Conservation (phyloP, 305 asterid genomes). For the Fraxinus ornus region DNA sequence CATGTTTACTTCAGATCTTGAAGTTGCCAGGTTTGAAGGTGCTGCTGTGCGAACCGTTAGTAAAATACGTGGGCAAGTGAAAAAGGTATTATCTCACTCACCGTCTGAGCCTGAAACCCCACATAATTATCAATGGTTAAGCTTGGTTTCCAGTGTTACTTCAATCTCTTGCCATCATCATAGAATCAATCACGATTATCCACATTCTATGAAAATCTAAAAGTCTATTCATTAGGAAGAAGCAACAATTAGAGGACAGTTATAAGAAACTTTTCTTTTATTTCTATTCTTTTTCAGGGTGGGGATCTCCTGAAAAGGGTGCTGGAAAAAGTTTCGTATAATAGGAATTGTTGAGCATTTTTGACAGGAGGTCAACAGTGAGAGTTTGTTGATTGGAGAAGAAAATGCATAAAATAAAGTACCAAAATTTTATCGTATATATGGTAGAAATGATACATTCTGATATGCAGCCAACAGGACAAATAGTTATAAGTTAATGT, state of each 20-base stretch:
- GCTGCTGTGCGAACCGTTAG: slow-evolving; percentile 92
- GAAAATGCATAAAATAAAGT: background rate
- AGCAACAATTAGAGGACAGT: background rate
- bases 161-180: background rate
- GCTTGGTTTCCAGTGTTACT: background rate
- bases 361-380: background rate
- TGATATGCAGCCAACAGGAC: background rate
- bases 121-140: background rate
- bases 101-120: background rate
- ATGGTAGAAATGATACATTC: background rate
- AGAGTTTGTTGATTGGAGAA: background rate
- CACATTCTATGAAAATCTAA: background rate
- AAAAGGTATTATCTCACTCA: slow-evolving; percentile 59
- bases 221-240: background rate
- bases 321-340: background rate
- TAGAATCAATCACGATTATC: background rate
- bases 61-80: slow-evolving; percentile 96
- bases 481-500: background rate
- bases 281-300: background rate
- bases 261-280: background rate
- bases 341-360: background rate
- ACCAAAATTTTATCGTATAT: background rate
- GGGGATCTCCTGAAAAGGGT: background rate
- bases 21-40: slow-evolving; percentile 96
- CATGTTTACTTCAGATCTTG: slow-evolving; percentile 98